These are phyloP conservation scores for Pichia phayaonensis DNA, from an alignment of 805 yeast species.

Conservation along the genomic window DNA sequence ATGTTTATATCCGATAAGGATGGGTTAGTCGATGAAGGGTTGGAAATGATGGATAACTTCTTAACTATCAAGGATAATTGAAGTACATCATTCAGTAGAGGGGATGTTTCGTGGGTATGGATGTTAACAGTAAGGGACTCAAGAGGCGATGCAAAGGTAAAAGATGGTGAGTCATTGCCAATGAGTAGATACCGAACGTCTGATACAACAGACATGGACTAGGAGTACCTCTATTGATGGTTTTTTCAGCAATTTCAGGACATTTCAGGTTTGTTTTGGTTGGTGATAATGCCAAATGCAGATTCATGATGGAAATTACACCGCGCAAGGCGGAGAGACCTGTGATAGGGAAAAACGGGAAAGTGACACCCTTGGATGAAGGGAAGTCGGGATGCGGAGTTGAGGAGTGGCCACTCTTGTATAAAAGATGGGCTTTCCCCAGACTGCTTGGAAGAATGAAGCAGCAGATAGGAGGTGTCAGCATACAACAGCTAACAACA, in stretches of 20 bases:
- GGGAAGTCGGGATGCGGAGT: background rate
- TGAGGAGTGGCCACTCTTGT: background rate
- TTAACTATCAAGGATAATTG: constrained; percentile 8
- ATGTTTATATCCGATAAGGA: background rate
- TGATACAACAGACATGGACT: background rate
- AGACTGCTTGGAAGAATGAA: no score
- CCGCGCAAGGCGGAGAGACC: background rate
- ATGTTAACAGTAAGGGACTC: background rate
- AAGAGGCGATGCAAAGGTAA: background rate
- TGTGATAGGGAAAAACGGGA: background rate
- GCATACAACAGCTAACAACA: background rate
- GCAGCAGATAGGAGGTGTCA: background rate
- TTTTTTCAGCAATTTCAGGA: no score
- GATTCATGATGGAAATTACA: no score
- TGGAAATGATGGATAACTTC: background rate
- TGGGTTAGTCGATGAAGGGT: background rate
- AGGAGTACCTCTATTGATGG: no score
- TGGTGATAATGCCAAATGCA: no score
- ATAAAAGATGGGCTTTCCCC: background rate
- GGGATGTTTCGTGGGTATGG: background rate
- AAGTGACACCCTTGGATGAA: background rate
- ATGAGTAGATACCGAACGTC: constrained; percentile 1
- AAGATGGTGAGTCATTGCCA: constrained; percentile 7
- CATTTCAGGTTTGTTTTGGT: background rate
- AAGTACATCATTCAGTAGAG: constrained; percentile 5